A percentile compares a stretch with the other conserved stretches of the same genome.
Conservation (phyloP, 805 yeast species). For the Candida silvicultrix region DNA sequence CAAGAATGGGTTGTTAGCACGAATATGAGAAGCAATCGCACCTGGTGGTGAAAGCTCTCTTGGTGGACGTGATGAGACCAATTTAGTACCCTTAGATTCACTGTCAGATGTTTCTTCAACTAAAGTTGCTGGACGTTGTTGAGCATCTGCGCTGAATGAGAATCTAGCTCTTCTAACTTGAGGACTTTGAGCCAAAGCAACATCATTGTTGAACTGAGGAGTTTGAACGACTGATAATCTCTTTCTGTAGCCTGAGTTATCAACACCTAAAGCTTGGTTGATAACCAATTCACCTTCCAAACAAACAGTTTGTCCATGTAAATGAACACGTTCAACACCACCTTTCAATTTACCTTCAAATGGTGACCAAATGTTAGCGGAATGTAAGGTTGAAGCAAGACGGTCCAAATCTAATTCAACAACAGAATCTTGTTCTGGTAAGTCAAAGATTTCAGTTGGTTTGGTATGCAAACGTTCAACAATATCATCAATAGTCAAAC, state of each 20-base stretch:
- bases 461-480: constrained; percentile 67
- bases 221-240: constrained; percentile 21
- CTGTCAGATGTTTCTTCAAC: constrained; percentile 31
- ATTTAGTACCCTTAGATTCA: constrained; percentile 54
- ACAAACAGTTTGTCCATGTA: constrained; percentile 73
- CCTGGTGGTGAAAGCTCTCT: constrained; percentile 70
- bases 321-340: constrained; percentile 81
- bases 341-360: constrained; percentile 60
- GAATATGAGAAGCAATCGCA: constrained; percentile 70
- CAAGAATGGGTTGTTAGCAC: constrained; percentile 83
- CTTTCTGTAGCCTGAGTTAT: constrained; percentile 23
- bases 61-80: constrained; percentile 70
- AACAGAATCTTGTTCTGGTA: constrained; percentile 72
- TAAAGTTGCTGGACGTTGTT: constrained; percentile 27
- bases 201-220: constrained; percentile 20
- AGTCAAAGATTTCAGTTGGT: constrained; percentile 76
- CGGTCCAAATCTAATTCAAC: constrained; percentile 86
- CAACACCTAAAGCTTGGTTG: constrained; percentile 51
- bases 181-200: constrained; percentile 33
- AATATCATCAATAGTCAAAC: constrained; percentile 67
- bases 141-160: constrained; percentile 42
- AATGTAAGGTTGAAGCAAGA: constrained; percentile 34
- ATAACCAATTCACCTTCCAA: constrained; percentile 74
- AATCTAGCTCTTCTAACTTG: constrained; percentile 36
- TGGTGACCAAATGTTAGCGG: constrained; percentile 46